Conservation (phyloP, 768 basidiomycete genomes). For the Psilocybe tampanensis region DNA sequence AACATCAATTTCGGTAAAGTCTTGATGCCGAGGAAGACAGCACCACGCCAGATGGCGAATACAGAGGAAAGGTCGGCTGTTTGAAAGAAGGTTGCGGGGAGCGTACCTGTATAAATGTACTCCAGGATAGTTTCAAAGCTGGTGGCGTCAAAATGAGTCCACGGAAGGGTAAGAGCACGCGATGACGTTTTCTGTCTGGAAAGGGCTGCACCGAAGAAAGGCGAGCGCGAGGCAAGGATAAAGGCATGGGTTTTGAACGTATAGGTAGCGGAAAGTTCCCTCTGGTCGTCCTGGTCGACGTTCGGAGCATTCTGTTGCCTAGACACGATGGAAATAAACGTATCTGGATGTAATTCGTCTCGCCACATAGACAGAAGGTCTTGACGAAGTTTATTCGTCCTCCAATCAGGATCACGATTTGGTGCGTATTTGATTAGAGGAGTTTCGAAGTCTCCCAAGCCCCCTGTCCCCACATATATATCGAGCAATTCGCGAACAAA, state of each 20-base stretch:
- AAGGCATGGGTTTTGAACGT: not conserved
- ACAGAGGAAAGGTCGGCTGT: not conserved
- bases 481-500: not conserved
- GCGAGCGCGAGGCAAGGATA: not conserved
- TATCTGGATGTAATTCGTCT: not conserved
- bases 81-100: not conserved
- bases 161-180: not conserved
- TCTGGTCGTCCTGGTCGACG: not conserved
- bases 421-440: too few relatives aligned
- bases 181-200: not conserved
- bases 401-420: not conserved
- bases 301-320: not conserved
- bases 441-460: not conserved
- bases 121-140: not conserved
- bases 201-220: not conserved
- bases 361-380: constrained; percentile 1
- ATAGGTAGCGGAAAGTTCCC: too few relatives aligned
- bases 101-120: constrained; percentile 3
- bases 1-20: not conserved
- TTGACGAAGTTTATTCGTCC: not conserved
- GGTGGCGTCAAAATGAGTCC: not conserved
- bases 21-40: not conserved
- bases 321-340: not conserved
- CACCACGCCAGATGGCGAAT: not conserved
- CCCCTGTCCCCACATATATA: not conserved